These are phyloP conservation scores for Aspergillus hiratsukae DNA, from an alignment of 2,329 filamentous ascomycete genomes.

Conservation along the genomic window DNA sequence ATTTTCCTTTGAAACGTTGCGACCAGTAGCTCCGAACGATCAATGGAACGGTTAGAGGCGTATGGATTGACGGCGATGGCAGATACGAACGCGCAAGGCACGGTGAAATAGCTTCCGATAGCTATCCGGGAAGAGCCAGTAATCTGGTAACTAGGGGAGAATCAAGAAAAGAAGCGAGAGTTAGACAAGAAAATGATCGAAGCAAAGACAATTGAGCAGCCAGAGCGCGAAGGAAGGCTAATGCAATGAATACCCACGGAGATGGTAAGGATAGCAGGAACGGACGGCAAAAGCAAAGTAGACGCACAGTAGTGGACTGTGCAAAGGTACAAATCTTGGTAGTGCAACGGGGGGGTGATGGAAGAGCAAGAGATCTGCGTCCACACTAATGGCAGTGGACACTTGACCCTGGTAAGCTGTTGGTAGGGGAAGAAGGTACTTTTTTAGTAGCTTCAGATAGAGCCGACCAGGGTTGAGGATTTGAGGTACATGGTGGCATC, in stretches of 20 bases:
- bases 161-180: background rate
- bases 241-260: conserved; percentile 9
- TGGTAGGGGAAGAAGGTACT: background rate
- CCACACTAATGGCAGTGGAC: conserved; percentile 1
- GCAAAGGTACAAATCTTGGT: background rate
- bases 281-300: background rate
- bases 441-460: background rate
- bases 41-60: too few relatives aligned
- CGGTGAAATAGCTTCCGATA: background rate
- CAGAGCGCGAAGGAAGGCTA: conserved; percentile 5
- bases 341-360: background rate
- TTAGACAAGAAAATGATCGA: conserved; percentile 1
- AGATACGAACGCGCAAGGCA: background rate
- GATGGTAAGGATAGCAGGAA: conserved; percentile 12
- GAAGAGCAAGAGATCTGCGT: background rate
- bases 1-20: too few relatives aligned
- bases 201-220: background rate
- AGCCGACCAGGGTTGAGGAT: background rate
- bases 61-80: background rate
- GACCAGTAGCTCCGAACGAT: too few relatives aligned
- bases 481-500: background rate
- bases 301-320: background rate
- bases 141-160: background rate
- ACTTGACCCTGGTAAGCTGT: conserved; percentile 5
- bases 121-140: background rate